phyloP scores from a whole-genome alignment of 352 stramenopile genomes.

The Pythium sp. region DNA sequence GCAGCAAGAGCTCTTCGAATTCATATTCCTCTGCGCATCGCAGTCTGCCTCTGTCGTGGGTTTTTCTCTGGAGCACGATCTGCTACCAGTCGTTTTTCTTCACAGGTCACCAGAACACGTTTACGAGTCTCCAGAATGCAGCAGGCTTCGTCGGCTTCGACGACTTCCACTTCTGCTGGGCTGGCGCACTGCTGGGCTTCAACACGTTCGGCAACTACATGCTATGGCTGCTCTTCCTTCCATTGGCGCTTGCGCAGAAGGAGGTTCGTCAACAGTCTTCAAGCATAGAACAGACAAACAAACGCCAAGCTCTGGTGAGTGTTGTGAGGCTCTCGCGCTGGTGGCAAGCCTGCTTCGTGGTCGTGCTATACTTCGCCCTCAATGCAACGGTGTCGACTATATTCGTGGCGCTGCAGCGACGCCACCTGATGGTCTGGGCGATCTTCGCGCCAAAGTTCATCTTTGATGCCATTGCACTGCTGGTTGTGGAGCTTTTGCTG shows the following conservation, averaged over 20 bases:
- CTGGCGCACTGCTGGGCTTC: conserved; percentile 71
- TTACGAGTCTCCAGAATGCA: conserved; percentile 90
- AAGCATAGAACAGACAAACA: background rate
- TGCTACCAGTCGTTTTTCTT: conserved; percentile 81
- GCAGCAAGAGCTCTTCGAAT: background rate
- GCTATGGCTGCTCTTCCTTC: conserved; percentile 38
- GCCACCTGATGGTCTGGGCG: conserved; percentile 92
- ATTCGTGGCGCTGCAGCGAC: conserved; percentile 82
- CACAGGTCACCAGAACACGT: conserved; percentile 87
- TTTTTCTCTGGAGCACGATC: conserved; percentile 55
- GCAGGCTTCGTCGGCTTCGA: conserved; percentile 88
- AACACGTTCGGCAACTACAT: conserved; percentile 87
- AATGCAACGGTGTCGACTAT: conserved; percentile 69
- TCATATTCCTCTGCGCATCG: background rate
- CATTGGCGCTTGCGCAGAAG: conserved; percentile 21
- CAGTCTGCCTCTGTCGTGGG: conserved; percentile 28
- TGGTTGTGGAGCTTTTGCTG: conserved; percentile 48
- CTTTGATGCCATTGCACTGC: conserved; percentile 70
- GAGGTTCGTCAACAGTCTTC: background rate
- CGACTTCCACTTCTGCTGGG: conserved; percentile 76
- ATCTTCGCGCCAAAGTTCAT: conserved; percentile 92
- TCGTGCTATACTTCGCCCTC: conserved; percentile 52
- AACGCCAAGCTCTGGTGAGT: background rate
- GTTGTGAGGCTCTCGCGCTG: conserved; percentile 11
- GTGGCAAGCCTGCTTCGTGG: conserved; percentile 18